Base-by-base conservation (phyloP, 345 rosid genomes). In the Hypericum androsaemum region DNA sequence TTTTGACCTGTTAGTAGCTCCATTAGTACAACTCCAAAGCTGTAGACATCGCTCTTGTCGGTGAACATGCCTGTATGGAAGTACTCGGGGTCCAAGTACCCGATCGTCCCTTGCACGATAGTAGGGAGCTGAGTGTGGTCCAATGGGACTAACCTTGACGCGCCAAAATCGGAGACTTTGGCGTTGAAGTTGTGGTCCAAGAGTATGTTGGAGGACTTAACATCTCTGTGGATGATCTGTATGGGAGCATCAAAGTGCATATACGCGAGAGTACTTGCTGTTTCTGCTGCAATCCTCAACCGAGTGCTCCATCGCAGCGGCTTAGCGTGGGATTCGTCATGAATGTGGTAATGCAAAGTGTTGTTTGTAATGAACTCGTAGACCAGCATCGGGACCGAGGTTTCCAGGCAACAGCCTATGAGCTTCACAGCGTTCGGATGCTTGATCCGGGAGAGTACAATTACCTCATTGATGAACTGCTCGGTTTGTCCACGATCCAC, bases 161-260 rank as follows among this genome's bases (percentile, higher is more conserved):
- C 74, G 17, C 84, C 79, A 28, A 76, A 79, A 43, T 76, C 79
- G 0, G 79, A 74, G 14, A 79, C 79, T 49, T 76, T 76, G 5
- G 74, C 76, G 0, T 66, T 66, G 58, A 53, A 69, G 7, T 60
- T 55, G 8, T 57, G 65, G 42, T 76, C 78, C 4, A 74, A 32
- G 6, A 79, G 77, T 40, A 79, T 74, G 40, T 76, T 76, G 2
- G 74, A 57, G 2, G 80, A 58, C 60, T 76, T 80, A 39, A 80
- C 15, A 59, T n/a, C n/a, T n/a, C n/a, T n/a, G n/a, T n/a, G n/a
- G n/a, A n/a, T n/a, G n/a, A n/a, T n/a, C n/a, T n/a, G 80, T 17
- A 70, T 53, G 5, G 70, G 58, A 43, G 77, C 78, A 12, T 60
- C 65, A 1, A 76, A 77, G 43, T 76, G 85, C 52, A 80, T 52